These are phyloP conservation scores for Aureobasidium sp. DNA, from an alignment of 2,329 filamentous ascomycete species.

Conservation along the genomic window DNA sequence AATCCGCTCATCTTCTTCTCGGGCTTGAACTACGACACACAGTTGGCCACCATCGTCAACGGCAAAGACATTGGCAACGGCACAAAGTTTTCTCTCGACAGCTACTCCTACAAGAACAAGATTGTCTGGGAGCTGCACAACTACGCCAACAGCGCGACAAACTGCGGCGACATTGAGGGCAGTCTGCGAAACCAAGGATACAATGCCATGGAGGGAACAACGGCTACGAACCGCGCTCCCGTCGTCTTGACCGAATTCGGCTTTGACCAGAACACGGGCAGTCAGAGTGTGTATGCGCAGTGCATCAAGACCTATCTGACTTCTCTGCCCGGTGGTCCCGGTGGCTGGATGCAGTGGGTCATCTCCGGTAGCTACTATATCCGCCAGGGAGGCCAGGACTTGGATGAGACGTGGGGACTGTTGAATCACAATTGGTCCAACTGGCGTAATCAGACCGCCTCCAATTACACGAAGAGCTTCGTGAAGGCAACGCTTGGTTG, in stretches of 20 bases:
- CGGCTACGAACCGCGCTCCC: slow-evolving; percentile 38
- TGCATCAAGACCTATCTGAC: slow-evolving; percentile 47
- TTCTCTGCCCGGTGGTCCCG: slow-evolving; percentile 39
- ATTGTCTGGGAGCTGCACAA: slow-evolving; percentile 56
- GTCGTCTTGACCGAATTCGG: slow-evolving; percentile 51
- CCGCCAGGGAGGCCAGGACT: slow-evolving; percentile 46
- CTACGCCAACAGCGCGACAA: slow-evolving; percentile 47
- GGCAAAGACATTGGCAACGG: slow-evolving; percentile 45
- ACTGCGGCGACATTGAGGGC: slow-evolving; percentile 42
- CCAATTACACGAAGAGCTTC: slow-evolving; percentile 14
- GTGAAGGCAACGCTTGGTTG: background rate
- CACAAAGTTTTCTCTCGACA: slow-evolving; percentile 39
- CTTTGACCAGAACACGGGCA: slow-evolving; percentile 42
- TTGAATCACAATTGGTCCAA: slow-evolving; percentile 48
- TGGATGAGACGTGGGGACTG: slow-evolving; percentile 51
- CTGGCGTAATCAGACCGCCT: slow-evolving; percentile 8
- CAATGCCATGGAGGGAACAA: slow-evolving; percentile 41
- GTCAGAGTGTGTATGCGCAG: slow-evolving; percentile 41
- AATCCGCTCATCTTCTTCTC: slow-evolving; percentile 53
- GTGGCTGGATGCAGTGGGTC: slow-evolving; percentile 52
- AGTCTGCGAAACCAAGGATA: slow-evolving; percentile 49
- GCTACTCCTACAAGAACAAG: slow-evolving; percentile 49
- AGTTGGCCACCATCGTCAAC: slow-evolving; percentile 45
- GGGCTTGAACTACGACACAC: slow-evolving; percentile 52
- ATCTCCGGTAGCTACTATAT: slow-evolving; percentile 48